Percentiles rank a stretch among this genome's conserved stretches.
Evolutionary conservation across 331 rosid species (phyloP).

Genomic region (Quercus phellos): DNA sequence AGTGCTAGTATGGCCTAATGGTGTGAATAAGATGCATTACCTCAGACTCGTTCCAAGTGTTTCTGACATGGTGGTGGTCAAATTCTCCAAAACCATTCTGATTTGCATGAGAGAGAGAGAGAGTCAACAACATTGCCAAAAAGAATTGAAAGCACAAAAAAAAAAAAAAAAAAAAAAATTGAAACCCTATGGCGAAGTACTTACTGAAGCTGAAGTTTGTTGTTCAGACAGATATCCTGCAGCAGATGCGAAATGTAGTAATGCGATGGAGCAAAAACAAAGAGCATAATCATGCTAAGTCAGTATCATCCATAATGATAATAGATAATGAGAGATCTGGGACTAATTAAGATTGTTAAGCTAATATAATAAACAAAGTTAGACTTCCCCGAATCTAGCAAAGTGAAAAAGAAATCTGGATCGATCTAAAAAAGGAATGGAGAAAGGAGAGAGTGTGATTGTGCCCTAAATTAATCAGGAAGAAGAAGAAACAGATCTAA

Average conservation of each 20-base stretch:
- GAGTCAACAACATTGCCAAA: slow-evolving; percentile 9
- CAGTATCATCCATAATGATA: background rate
- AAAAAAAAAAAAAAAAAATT: background rate
- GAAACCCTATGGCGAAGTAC: slow-evolving; percentile 18
- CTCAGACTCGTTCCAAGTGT: slow-evolving; percentile 30
- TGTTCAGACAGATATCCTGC: slow-evolving; percentile 75
- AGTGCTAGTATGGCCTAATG: background rate
- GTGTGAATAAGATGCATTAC: slow-evolving; percentile 26
- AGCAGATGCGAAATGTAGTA: background rate
- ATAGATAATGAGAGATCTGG: background rate
- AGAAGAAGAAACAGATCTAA: slow-evolving; percentile 31
- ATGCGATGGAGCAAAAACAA: background rate
- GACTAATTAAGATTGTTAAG: background rate
- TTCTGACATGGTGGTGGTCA: slow-evolving; percentile 15
- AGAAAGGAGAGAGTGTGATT: background rate
- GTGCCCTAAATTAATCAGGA: background rate
- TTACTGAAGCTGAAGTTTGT: slow-evolving; percentile 60
- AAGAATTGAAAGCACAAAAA: slow-evolving; percentile 6
- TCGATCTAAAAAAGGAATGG: slow-evolving; percentile 1
- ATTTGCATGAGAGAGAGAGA: slow-evolving; percentile 11
- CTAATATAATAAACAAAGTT: background rate
- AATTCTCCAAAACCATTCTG: slow-evolving; percentile 39
- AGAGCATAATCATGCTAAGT: background rate
- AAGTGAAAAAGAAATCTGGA: slow-evolving; percentile 11
- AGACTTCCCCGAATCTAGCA: background rate